Conservation (phyloP, 1,284 basidiomycete genomes). For the Porodaedalea pini region DNA sequence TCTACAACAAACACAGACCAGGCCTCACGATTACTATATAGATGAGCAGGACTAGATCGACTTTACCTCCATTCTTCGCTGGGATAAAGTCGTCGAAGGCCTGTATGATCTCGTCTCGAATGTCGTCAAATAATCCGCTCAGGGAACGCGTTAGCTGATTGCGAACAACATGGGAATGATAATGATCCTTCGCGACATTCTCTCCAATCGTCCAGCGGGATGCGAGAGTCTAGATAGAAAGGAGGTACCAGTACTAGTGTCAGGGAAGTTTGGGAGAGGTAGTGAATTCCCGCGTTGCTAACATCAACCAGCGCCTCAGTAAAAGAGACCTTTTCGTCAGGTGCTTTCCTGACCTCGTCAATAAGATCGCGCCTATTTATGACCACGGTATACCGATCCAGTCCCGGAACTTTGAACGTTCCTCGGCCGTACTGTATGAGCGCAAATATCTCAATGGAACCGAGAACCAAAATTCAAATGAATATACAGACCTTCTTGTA, state of each 20-base stretch:
- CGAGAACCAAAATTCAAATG: neutral
- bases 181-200: slow-evolving; percentile 21
- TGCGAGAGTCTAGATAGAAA: slow-evolving; percentile 4
- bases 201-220: slow-evolving; percentile 20
- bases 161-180: slow-evolving; percentile 27
- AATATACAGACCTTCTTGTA: slow-evolving; percentile 8
- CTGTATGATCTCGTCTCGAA: slow-evolving; percentile 27
- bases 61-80: slow-evolving; percentile 20
- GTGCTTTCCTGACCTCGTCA: slow-evolving; percentile 34
- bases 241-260: neutral
- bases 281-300: neutral
- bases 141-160: slow-evolving; percentile 28
- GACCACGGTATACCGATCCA: slow-evolving; percentile 30
- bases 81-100: slow-evolving; percentile 26
- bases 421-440: slow-evolving; percentile 21
- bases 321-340: slow-evolving; percentile 31
- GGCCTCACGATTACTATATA: neutral
- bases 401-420: slow-evolving; percentile 29
- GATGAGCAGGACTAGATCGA: neutral
- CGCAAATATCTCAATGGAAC: neutral
- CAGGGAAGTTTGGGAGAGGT: too few relatives aligned
- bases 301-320: slow-evolving; percentile 27
- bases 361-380: slow-evolving; percentile 26
- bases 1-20: slow-evolving; percentile 24
- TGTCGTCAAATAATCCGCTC: slow-evolving; percentile 23